Percentiles rank a stretch among this genome's conserved stretches.
phyloP scores from a whole-genome alignment of 768 basidiomycete species.

The Boletus tylopilopsis region DNA sequence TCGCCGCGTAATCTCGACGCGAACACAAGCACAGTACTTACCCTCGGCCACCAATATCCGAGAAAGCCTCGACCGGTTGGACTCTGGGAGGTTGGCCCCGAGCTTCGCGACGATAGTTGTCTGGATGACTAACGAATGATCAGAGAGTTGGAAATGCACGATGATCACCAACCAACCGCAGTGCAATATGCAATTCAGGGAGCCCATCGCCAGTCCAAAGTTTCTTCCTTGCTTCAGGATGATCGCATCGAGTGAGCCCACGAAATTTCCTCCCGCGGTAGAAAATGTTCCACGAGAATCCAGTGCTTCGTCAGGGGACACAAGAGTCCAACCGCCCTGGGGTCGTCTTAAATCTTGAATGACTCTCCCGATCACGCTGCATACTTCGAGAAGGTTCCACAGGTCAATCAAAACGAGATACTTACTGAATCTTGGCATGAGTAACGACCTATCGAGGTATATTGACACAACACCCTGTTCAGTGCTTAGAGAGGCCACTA shows the following conservation, averaged over 20 bases:
- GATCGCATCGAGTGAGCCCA: conserved; percentile 13
- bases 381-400: not conserved
- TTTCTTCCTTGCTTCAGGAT: not conserved
- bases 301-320: conserved; percentile 17
- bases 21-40: not conserved
- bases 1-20: no score
- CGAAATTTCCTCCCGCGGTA: conserved; percentile 7
- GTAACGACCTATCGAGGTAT: conserved; percentile 4
- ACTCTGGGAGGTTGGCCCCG: not conserved
- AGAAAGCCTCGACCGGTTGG: conserved; percentile 7
- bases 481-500: conserved; percentile 7
- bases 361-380: conserved; percentile 12
- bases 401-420: not conserved
- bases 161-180: conserved; percentile 10
- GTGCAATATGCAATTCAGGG: conserved; percentile 14
- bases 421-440: conserved; percentile 22
- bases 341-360: conserved; percentile 14
- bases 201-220: conserved; percentile 22
- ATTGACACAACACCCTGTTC: conserved; percentile 6
- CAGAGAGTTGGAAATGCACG: not conserved
- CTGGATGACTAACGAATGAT: conserved; percentile 5
- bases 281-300: conserved; percentile 11
- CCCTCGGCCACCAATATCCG: conserved; percentile 12
- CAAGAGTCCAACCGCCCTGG: conserved; percentile 20
- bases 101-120: conserved; percentile 8